Percentiles rank a stretch among this genome's conserved stretches.
phyloP scores from a whole-genome alignment of 2,329 filamentous ascomycete species.

The Ceratocystis papillata region DNA sequence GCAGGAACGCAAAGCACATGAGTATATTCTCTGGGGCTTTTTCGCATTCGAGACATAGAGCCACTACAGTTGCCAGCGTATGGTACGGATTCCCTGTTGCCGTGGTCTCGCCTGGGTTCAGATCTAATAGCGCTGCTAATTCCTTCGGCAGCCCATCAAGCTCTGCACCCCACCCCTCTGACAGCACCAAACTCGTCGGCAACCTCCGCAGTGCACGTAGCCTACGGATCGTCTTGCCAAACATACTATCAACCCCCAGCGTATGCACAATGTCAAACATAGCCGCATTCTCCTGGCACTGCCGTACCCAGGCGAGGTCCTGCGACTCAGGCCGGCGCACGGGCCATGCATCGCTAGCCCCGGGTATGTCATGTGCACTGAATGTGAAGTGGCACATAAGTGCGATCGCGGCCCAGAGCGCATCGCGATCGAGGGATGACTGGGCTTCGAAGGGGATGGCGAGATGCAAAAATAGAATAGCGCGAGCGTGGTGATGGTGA shows the following conservation, averaged over 20 bases:
- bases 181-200: slow-evolving; percentile 20
- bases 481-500: slow-evolving; percentile 40
- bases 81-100: slow-evolving; percentile 31
- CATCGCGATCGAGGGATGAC: slow-evolving; percentile 35
- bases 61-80: slow-evolving; percentile 32
- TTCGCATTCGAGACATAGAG: slow-evolving; percentile 31
- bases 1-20: slow-evolving; percentile 39
- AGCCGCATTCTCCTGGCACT: slow-evolving; percentile 45
- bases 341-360: slow-evolving; percentile 45
- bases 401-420: slow-evolving; percentile 39
- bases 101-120: slow-evolving; percentile 25
- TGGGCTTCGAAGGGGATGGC: slow-evolving; percentile 28
- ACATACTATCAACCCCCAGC: slow-evolving; percentile 38
- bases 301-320: slow-evolving; percentile 49
- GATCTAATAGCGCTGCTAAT: slow-evolving; percentile 30
- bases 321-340: slow-evolving; percentile 34
- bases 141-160: slow-evolving; percentile 29
- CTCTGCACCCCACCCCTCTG: slow-evolving; percentile 5
- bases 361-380: slow-evolving; percentile 35
- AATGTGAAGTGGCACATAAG: slow-evolving; percentile 39
- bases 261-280: slow-evolving; percentile 45
- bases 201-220: slow-evolving; percentile 23
- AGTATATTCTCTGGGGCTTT: slow-evolving; percentile 35
- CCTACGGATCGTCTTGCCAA: slow-evolving; percentile 30
- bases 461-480: slow-evolving; percentile 39